Percentiles rank a stretch among this genome's conserved stretches.
phyloP scores from a whole-genome alignment of 129 eudicot species.

The Solidago caesia region DNA sequence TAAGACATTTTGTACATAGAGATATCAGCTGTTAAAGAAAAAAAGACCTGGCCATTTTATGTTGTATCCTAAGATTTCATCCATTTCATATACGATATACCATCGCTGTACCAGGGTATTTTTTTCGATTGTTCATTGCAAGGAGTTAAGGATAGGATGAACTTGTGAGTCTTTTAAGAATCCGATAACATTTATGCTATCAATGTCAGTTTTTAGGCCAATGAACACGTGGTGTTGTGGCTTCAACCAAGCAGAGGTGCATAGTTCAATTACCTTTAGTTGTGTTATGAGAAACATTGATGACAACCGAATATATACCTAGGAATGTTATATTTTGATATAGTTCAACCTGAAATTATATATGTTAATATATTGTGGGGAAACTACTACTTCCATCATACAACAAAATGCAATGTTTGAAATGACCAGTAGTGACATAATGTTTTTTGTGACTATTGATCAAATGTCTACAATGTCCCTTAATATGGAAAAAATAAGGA shows the following conservation, averaged over 20 bases:
- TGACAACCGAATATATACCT: background rate
- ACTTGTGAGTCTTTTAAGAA: slow-evolving; percentile 15
- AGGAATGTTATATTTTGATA: slow-evolving; percentile 9
- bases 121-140: background rate
- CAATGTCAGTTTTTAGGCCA: background rate
- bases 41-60: slow-evolving; percentile 6
- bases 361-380: background rate
- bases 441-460: background rate
- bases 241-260: background rate
- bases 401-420: background rate
- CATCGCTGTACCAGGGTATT: slow-evolving; percentile 11
- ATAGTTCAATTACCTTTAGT: slow-evolving; percentile 8
- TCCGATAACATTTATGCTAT: slow-evolving; percentile 7
- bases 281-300: slow-evolving; percentile 11
- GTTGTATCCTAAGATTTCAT: slow-evolving; percentile 4
- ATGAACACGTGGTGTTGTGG: background rate
- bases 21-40: slow-evolving; percentile 8
- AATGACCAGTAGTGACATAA: background rate
- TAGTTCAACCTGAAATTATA: slow-evolving; percentile 1
- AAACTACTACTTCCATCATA: background rate
- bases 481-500: background rate
- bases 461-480: background rate
- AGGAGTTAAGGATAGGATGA: slow-evolving; percentile 3
- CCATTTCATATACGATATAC: background rate
- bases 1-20: background rate